Percentiles rank a stretch among this genome's conserved stretches.
These are phyloP conservation scores for Coemansia asiatica DNA, from an alignment of 192 early-diverging fungal species.

Conservation along the genomic window DNA sequence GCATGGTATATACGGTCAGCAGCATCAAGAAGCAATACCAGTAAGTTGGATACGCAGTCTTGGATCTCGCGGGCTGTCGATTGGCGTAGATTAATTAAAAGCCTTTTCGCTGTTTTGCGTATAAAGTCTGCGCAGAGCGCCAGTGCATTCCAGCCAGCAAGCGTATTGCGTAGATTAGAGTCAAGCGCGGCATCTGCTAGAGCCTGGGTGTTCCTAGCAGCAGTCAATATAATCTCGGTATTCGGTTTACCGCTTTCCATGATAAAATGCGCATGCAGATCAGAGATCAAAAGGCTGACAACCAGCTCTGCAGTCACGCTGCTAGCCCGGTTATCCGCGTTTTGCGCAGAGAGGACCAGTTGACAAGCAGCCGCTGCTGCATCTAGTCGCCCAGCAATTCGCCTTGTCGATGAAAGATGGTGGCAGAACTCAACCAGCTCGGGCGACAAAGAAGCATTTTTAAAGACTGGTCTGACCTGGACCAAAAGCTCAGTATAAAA, in stretches of 20 bases:
- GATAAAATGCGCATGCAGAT: background rate
- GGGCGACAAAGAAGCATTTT: constrained; percentile 12
- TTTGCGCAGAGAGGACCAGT: background rate
- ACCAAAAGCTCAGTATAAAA: constrained; percentile 27
- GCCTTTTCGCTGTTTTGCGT: constrained; percentile 21
- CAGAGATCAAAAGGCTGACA: constrained; percentile 4
- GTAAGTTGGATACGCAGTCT: background rate
- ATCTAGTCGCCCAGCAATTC: background rate
- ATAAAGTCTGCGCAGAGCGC: constrained; percentile 36
- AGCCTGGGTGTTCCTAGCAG: background rate
- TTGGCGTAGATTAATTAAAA: constrained; percentile 12
- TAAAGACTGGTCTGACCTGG: constrained; percentile 5
- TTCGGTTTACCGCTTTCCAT: background rate
- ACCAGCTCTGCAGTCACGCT: constrained; percentile 12
- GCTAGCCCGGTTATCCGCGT: background rate
- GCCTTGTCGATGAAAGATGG: constrained; percentile 8
- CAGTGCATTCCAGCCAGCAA: constrained; percentile 44
- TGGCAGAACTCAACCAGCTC: constrained; percentile 42
- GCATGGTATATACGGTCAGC: constrained; percentile 28
- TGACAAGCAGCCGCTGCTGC: constrained; percentile 16
- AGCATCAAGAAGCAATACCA: constrained; percentile 17
- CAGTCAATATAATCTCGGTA: background rate
- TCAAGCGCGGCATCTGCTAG: constrained; percentile 12
- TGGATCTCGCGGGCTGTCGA: background rate
- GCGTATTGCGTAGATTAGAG: constrained; percentile 21